Conservation (phyloP, 768 basidiomycete species). For the Stropharia rugosoannulata region DNA sequence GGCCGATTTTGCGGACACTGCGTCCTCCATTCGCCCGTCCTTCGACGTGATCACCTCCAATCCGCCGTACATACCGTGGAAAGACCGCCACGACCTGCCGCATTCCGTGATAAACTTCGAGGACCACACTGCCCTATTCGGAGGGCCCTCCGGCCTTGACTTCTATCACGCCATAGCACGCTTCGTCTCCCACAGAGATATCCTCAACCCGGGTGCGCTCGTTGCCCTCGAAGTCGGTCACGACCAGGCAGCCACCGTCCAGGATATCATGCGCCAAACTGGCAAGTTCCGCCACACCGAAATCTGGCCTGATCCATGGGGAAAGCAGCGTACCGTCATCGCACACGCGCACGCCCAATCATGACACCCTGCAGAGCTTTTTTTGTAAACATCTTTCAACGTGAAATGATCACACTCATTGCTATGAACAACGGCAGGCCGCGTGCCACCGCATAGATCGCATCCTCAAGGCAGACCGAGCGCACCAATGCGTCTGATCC, state of each 20-base stretch:
- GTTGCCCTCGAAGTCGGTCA: slow-evolving; percentile 83
- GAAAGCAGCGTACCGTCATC: slow-evolving; percentile 69
- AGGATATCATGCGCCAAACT: slow-evolving; percentile 50
- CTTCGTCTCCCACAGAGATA: slow-evolving; percentile 47
- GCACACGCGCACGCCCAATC: slow-evolving; percentile 34
- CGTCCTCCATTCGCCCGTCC: slow-evolving; percentile 38
- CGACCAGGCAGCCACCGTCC: slow-evolving; percentile 65
- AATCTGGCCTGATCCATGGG: slow-evolving; percentile 84
- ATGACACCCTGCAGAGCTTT: background rate
- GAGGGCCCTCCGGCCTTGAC: slow-evolving; percentile 61
- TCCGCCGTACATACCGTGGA: slow-evolving; percentile 79
- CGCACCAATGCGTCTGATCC: background rate
- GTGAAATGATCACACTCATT: background rate
- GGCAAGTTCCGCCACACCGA: slow-evolving; percentile 48
- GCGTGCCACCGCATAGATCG: background rate
- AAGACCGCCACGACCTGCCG: slow-evolving; percentile 63
- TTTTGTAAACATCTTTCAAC: background rate
- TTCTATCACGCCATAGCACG: slow-evolving; percentile 72
- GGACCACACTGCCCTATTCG: slow-evolving; percentile 79
- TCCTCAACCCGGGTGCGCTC: slow-evolving; percentile 52
- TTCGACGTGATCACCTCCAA: slow-evolving; percentile 84
- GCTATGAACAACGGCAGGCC: slow-evolving; percentile 14
- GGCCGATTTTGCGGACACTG: slow-evolving; percentile 38
- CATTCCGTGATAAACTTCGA: slow-evolving; percentile 76
- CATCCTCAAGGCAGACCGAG: slow-evolving; percentile 1